phyloP scores from a whole-genome alignment of 2,329 filamentous ascomycete species.

The Trichophyton schoenleinii region DNA sequence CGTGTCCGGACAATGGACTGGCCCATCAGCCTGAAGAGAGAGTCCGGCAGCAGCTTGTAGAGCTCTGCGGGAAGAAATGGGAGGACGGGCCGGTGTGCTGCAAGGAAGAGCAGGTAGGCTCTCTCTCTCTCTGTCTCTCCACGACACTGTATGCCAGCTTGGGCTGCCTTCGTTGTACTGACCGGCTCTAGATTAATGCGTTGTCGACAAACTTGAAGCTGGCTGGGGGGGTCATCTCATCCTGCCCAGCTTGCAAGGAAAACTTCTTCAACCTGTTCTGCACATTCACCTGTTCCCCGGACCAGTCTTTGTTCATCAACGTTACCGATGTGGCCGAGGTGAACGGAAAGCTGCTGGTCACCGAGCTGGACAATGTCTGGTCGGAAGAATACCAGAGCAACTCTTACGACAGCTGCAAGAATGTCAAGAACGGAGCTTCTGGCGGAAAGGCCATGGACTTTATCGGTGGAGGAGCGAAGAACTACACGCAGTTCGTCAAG shows the following conservation, averaged over 20 bases:
- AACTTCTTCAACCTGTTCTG: conserved; percentile 99
- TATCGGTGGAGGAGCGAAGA: conserved; percentile 87
- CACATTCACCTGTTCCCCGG: conserved; percentile 93
- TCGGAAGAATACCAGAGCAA: conserved; percentile 71
- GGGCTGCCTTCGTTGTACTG: too few relatives aligned
- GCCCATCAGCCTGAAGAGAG: conserved; percentile 61
- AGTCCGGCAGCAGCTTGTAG: conserved; percentile 64
- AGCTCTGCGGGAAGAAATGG: conserved; percentile 83
- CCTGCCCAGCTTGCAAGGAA: conserved; percentile 90
- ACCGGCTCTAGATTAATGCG: conserved; percentile 52
- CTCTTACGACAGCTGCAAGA: conserved; percentile 95
- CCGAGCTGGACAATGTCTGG: conserved; percentile 80
- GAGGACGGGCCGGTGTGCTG: conserved; percentile 74
- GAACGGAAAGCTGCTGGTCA: conserved; percentile 54
- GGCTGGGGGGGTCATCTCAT: conserved; percentile 77
- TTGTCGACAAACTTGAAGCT: conserved; percentile 76
- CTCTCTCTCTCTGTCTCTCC: too few relatives aligned
- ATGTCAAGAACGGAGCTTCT: conserved; percentile 93
- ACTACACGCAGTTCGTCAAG: conserved; percentile 74
- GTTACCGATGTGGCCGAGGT: conserved; percentile 58
- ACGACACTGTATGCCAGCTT: too few relatives aligned
- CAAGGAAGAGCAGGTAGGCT: conserved; percentile 56
- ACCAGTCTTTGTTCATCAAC: conserved; percentile 92
- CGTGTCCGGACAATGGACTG: conserved; percentile 80
- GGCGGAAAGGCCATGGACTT: conserved; percentile 91